Evolutionary conservation across 2,329 filamentous ascomycete genomes (phyloP).

Genomic region (Leptographium flavum): DNA sequence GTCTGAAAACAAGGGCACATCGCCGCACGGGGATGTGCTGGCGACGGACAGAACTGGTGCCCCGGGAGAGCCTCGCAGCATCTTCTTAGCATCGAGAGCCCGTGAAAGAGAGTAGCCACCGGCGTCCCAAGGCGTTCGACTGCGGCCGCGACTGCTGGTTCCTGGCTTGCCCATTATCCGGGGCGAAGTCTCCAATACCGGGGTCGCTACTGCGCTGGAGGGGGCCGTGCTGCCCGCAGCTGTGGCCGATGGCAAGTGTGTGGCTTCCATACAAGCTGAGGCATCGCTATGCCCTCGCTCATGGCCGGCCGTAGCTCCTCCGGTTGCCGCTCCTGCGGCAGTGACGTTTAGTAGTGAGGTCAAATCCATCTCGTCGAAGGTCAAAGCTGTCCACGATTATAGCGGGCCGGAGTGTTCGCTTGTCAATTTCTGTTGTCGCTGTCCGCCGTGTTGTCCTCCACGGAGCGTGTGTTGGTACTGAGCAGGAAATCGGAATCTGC

Average conservation of each 20-base stretch:
- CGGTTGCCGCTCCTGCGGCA: slow-evolving; percentile 12
- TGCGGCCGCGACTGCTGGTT: slow-evolving; percentile 21
- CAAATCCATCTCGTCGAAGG: slow-evolving; percentile 22
- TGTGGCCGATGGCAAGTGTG: slow-evolving; percentile 13
- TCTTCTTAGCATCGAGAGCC: slow-evolving; percentile 25
- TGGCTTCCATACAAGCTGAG: slow-evolving; percentile 8
- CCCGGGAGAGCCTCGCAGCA: slow-evolving; percentile 12
- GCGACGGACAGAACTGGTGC: not conserved
- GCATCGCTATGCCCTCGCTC: not conserved
- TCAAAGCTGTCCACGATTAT: no score
- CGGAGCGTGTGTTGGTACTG: no score
- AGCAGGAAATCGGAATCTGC: no score
- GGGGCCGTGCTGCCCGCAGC: slow-evolving; percentile 12
- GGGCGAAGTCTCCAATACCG: slow-evolving; percentile 18
- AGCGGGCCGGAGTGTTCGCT: no score
- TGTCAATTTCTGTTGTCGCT: no score
- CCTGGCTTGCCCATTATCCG: slow-evolving; percentile 17
- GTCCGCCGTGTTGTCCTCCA: no score
- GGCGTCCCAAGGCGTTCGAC: slow-evolving; percentile 36
- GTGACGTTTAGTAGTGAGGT: slow-evolving; percentile 25
- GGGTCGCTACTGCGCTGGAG: slow-evolving; percentile 18
- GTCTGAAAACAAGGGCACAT: not conserved
- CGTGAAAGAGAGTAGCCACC: slow-evolving; percentile 33
- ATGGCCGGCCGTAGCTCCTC: not conserved
- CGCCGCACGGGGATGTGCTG: not conserved